Evolutionary conservation across 805 yeast species (phyloP), one percentile per base, ranked within the genome.

Genomic region (Saccharomycopsis schoenii): DNA sequence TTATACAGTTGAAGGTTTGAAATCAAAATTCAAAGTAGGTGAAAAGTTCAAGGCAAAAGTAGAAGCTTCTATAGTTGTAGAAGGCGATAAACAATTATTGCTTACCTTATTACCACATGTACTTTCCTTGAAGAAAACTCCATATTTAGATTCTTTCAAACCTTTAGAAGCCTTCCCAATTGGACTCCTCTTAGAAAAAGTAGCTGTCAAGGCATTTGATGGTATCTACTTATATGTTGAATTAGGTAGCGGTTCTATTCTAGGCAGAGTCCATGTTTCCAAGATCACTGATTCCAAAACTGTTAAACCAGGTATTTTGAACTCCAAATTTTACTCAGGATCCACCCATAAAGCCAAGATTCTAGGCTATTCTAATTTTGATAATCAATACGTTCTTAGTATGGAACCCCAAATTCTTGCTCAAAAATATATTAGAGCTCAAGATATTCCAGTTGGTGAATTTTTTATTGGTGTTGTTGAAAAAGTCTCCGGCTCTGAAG

Each of bases 191-290:
- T 77, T 85, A 58, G 86, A 84, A 1, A 73, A 73, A 1, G 88
- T 83, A 42, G 80, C 80, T 36, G 79, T 91, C 34, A 74, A 78
- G 58, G 89, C 88, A 42, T 75, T 78, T 58, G 90, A 85, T 68
- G 67, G 80, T 1, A 75, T 78, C 58, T 86, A 80, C 67, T 69
- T 86, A 39, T 83, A 78, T 64, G 82, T 83, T 15, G 78, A 81
- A 25, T 70, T 88, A 47, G 88, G 87, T 25, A 77, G 41, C 11
- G 62, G 79, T 29, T 77, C 79, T 5, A 69, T 76, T 55, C 68
- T 76, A 12, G 98, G 96, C 43, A 89, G 85, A 73, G 88, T 85
- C 1, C 97, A 93, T 69, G 76, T 83, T 56, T 87, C 97, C 0
- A 85, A 85, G 66, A 71, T 88, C 52, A 82, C 84, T 62, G 76